Evolutionary conservation across 805 yeast species (phyloP), one percentile per base, ranked within the genome.

Genomic region (Candida ovalis): DNA sequence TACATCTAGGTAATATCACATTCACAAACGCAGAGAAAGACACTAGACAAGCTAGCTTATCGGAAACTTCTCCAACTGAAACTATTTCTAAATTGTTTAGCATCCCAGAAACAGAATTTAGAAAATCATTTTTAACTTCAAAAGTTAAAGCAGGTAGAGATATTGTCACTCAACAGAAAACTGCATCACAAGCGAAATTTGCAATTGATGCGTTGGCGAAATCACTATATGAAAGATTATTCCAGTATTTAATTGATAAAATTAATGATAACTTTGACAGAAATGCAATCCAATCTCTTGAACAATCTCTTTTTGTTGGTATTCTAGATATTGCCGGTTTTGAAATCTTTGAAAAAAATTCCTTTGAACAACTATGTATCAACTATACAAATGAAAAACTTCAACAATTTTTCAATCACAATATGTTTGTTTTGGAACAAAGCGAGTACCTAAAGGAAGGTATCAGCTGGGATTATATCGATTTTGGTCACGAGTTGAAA

Each of bases 401-500:
- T 33, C 84, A 80, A 58, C 84, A 80, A 54, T 80, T 77, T 50
- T 80, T 80, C 68, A 80, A 80, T 58, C 84, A 80, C 58, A 84
- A 80, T 57, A 77, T 80, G 58, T 80, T 80, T 58, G 80, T 78
- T 13, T 64, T 80, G 42, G 84, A 80, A 59, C 84, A 80, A 60
- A 77, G 80, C 52, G 84, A 80, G 57, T 80, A 80, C 51, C 58
- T 79, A 46, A 69, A 80, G 46, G 84, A 80, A 60, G 79, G 80
- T 45, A 79, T 80, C 41, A 77, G 77, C 52, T 80, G 84, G 84
- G 76, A 78, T 50, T 92, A 84, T 56, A 85, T 92, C 43, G 99
- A 94, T 63, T 94, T 90, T 68, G 99, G 99, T 15, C 86, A 84
- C 51, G 97, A 94, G 64, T 73, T 94, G 47, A 96, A 92, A 63